These are phyloP conservation scores for Pseudotulostoma volvatum DNA, from an alignment of 495 filamentous ascomycete genomes.

Conservation along the genomic window DNA sequence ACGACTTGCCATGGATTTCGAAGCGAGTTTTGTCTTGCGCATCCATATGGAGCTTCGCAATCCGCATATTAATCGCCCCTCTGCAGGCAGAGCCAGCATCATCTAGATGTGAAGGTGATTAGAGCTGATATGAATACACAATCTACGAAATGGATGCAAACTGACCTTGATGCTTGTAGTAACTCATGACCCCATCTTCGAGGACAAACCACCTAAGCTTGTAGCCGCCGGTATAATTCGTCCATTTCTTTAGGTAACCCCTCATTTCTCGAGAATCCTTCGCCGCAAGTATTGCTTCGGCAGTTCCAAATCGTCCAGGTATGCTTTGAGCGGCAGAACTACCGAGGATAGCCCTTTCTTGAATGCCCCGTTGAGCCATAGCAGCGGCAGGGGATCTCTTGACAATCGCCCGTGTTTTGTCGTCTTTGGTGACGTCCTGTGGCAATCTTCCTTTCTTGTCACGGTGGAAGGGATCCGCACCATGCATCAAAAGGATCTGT, in stretches of 20 bases:
- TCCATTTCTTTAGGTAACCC: slow-evolving; percentile 98
- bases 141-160: too few relatives aligned
- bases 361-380: slow-evolving; percentile 85
- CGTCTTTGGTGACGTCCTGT: slow-evolving; percentile 95
- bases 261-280: slow-evolving; percentile 94
- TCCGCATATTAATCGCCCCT: slow-evolving; percentile 96
- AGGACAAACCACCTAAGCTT: slow-evolving; percentile 96
- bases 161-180: slow-evolving; percentile 89
- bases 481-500: slow-evolving; percentile 78
- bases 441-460: slow-evolving; percentile 91
- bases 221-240: slow-evolving; percentile 91
- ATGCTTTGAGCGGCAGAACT: slow-evolving; percentile 46
- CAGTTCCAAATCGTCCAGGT: slow-evolving; percentile 31
- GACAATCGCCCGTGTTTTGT: slow-evolving; percentile 65
- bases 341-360: slow-evolving; percentile 89
- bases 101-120: too few relatives aligned
- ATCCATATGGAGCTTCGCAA: slow-evolving; percentile 88
- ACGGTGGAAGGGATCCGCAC: slow-evolving; percentile 90
- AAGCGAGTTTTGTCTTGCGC: slow-evolving; percentile 92
- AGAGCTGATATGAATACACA: slow-evolving; percentile 4
- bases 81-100: slow-evolving; percentile 72
- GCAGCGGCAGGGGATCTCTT: slow-evolving; percentile 91
- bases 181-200: slow-evolving; percentile 92
- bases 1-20: slow-evolving; percentile 92
- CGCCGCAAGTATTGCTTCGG: slow-evolving; percentile 49